Conservation (phyloP, 2,329 filamentous ascomycete species). For the Claviceps pazoutovae region DNA sequence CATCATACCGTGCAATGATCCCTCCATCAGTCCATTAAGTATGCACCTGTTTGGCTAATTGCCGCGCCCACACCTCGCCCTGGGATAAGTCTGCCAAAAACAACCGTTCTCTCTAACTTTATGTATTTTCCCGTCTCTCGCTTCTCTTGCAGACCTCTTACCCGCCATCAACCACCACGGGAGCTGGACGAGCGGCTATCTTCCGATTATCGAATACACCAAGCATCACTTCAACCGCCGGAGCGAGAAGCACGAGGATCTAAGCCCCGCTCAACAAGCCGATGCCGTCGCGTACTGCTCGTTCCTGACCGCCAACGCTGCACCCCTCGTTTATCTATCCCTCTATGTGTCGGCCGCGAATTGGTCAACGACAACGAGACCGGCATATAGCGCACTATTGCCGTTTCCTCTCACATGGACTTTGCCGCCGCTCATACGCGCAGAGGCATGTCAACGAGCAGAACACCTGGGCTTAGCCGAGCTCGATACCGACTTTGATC, state of each 20-base stretch:
- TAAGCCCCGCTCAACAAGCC: slow-evolving; percentile 27
- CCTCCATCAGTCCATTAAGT: slow-evolving; percentile 57
- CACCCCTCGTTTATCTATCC: slow-evolving; percentile 67
- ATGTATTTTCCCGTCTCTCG: slow-evolving; percentile 9
- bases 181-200: slow-evolving; percentile 46
- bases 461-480: slow-evolving; percentile 55
- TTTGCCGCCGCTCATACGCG: slow-evolving; percentile 58
- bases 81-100: too few species aligned
- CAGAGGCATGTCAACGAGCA: slow-evolving; percentile 55
- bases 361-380: slow-evolving; percentile 63
- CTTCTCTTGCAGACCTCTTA: slow-evolving; percentile 31
- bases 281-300: slow-evolving; percentile 43
- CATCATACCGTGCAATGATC: slow-evolving; percentile 60
- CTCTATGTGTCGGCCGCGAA: slow-evolving; percentile 86
- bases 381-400: slow-evolving; percentile 66
- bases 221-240: slow-evolving; percentile 15
- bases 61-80: neutral
- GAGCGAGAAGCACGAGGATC: slow-evolving; percentile 21
- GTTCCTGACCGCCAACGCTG: slow-evolving; percentile 62
- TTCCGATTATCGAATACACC: slow-evolving; percentile 42
- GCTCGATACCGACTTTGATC: slow-evolving; percentile 46
- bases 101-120: neutral
- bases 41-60: slow-evolving; percentile 16
- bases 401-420: slow-evolving; percentile 83
- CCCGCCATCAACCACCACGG: slow-evolving; percentile 39